These are phyloP conservation scores for Paraphaeosphaeria sporulosa DNA, from an alignment of 2,329 filamentous ascomycete genomes.

Conservation along the genomic window DNA sequence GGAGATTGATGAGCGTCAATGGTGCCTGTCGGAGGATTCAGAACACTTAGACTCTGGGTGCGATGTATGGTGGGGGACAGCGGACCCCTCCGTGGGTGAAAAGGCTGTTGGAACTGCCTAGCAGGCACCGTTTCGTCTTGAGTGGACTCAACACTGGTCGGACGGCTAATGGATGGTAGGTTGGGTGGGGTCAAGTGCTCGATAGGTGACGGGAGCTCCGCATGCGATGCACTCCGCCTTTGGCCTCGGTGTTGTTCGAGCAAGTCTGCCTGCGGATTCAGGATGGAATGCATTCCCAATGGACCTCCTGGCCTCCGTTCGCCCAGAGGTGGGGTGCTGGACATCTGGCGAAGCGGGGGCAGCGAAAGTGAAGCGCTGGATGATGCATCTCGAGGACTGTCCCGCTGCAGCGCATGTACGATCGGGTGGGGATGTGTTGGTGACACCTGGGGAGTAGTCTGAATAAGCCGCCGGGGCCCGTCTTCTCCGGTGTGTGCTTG, in stretches of 20 bases:
- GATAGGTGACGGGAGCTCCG: conserved; percentile 52
- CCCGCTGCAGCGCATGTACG: conserved; percentile 38
- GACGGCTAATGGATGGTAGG: conserved; percentile 45
- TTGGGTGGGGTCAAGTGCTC: conserved; percentile 46
- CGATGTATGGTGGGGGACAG: conserved; percentile 62
- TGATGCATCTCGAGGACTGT: conserved; percentile 28
- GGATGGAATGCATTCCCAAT: conserved; percentile 54
- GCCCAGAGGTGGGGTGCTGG: conserved; percentile 42
- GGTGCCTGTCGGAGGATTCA: conserved; percentile 54
- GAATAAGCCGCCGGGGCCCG: conserved; percentile 21
- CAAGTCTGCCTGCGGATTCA: conserved; percentile 53
- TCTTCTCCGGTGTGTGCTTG: conserved; percentile 26
- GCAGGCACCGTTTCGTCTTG: conserved; percentile 33
- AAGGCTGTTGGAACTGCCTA: conserved; percentile 36
- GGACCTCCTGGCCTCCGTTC: conserved; percentile 43
- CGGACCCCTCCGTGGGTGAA: conserved; percentile 57
- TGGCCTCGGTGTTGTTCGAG: conserved; percentile 39
- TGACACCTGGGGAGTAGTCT: conserved; percentile 38
- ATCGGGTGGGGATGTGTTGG: conserved; percentile 32
- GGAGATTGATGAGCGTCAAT: conserved; percentile 60
- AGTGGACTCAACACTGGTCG: conserved; percentile 43
- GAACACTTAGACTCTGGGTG: conserved; percentile 57
- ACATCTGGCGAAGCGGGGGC: conserved; percentile 44
- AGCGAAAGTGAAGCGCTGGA: conserved; percentile 35
- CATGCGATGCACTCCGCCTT: conserved; percentile 53